Conservation (phyloP, 2,329 filamentous ascomycete species). For the Iodosphaeria phyllophila region DNA sequence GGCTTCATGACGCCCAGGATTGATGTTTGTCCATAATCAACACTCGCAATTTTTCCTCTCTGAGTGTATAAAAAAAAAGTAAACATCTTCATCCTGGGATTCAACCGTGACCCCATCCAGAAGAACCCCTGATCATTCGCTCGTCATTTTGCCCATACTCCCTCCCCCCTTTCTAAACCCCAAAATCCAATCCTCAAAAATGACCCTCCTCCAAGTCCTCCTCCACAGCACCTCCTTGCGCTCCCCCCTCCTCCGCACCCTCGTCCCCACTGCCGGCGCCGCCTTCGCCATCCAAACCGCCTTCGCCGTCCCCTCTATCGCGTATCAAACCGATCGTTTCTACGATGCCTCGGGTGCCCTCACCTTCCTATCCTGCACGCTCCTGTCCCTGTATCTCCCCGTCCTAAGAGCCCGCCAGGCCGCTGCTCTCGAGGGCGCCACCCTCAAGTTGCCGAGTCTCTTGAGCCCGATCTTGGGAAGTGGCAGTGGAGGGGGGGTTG, state of each 20-base stretch:
- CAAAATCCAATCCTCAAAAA: constrained; percentile 4
- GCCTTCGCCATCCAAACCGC: constrained; percentile 45
- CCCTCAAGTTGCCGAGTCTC: constrained; percentile 24
- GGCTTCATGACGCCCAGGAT: too few relatives aligned
- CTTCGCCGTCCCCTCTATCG: constrained; percentile 42
- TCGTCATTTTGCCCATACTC: too few relatives aligned
- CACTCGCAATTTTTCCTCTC: too few relatives aligned
- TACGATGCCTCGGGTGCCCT: constrained; percentile 50
- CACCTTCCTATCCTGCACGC: constrained; percentile 46
- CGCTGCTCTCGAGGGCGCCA: constrained; percentile 16
- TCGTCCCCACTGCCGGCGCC: constrained; percentile 41
- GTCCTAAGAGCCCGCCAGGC: constrained; percentile 33
- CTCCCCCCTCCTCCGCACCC: constrained; percentile 40
- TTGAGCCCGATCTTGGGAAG: constrained; percentile 22
- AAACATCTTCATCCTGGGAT: too few relatives aligned
- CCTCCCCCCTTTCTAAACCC: neutral
- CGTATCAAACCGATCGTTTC: constrained; percentile 42
- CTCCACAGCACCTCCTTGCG: constrained; percentile 42
- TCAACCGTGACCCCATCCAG: too few relatives aligned
- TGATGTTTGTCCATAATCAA: too few relatives aligned
- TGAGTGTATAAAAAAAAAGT: too few relatives aligned
- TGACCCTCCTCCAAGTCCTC: constrained; percentile 23
- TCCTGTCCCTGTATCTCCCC: constrained; percentile 41
- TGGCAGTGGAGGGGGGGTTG: too few relatives aligned
- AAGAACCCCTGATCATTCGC: too few relatives aligned